These are phyloP conservation scores for Vickermania ingenoplastis DNA, from an alignment of 208 protist genomes.

Conservation along the genomic window DNA sequence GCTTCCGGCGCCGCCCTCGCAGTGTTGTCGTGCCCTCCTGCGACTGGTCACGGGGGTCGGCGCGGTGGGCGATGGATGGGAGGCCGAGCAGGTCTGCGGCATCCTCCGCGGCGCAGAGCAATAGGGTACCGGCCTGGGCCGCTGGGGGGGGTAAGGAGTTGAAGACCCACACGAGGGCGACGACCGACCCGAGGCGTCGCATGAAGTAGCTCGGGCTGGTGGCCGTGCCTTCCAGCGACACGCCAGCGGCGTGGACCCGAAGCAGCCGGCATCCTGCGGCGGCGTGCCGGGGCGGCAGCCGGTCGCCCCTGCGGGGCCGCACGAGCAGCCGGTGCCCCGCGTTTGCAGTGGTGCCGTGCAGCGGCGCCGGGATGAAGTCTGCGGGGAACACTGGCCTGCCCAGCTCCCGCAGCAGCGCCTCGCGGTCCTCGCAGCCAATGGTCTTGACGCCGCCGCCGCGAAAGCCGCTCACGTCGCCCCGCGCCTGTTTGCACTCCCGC, in stretches of 20 bases:
- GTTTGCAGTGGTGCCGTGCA: constrained; percentile 24
- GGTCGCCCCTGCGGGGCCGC: constrained; percentile 8
- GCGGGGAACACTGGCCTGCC: constrained; percentile 29
- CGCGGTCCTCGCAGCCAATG: constrained; percentile 35
- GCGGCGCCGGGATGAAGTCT: constrained; percentile 17
- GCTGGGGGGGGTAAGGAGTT: background rate
- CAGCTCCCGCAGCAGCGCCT: constrained; percentile 31
- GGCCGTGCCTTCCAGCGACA: constrained; percentile 31
- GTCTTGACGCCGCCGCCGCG: constrained; percentile 10
- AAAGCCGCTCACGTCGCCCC: background rate
- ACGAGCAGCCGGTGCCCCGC: constrained; percentile 31
- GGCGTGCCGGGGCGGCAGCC: constrained; percentile 12
- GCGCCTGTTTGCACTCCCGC: background rate
- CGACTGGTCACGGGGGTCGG: no score
- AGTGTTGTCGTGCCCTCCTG: background rate
- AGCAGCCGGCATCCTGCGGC: constrained; percentile 19
- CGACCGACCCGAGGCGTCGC: constrained; percentile 49
- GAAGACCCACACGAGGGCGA: constrained; percentile 47
- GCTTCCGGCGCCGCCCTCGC: background rate
- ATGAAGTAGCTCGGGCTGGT: constrained; percentile 46
- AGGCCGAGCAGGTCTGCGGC: background rate
- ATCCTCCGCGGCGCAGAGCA: background rate
- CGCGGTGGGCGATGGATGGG: no score
- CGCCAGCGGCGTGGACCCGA: background rate
- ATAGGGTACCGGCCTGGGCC: constrained; percentile 1